phyloP scores from a whole-genome alignment of 2,329 filamentous ascomycete species.

The Colletotrichum euphorbiae region DNA sequence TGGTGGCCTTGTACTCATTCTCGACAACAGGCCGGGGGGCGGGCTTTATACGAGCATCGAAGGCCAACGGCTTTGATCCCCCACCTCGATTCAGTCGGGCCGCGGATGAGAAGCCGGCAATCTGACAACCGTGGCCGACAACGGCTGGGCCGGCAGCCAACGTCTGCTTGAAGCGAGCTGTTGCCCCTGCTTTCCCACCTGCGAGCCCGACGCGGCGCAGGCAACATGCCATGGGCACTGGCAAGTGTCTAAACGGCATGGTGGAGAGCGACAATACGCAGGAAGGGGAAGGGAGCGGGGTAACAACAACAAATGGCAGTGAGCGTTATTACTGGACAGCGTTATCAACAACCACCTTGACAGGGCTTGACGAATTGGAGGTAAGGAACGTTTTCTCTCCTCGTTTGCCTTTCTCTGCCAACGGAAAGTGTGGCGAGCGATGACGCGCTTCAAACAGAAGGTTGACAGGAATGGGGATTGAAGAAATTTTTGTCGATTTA shows the following conservation, averaged over 20 bases:
- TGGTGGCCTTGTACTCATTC: constrained; percentile 25
- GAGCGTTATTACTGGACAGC: constrained; percentile 16
- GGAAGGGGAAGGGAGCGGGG: not conserved
- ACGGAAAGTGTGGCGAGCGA: not conserved
- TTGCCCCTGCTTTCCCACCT: constrained; percentile 16
- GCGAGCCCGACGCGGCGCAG: constrained; percentile 18
- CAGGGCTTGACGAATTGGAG: constrained; percentile 3
- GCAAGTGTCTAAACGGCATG: constrained; percentile 35
- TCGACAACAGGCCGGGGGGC: constrained; percentile 16
- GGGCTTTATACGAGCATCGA: constrained; percentile 29
- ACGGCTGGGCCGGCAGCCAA: constrained; percentile 19
- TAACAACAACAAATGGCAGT: constrained; percentile 12
- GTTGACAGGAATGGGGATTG: not conserved
- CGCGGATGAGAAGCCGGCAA: constrained; percentile 33
- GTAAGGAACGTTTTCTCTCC: not conserved
- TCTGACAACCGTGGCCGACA: constrained; percentile 24
- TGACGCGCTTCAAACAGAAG: constrained; percentile 14
- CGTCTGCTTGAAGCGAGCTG: constrained; percentile 23
- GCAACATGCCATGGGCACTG: constrained; percentile 30
- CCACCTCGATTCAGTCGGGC: constrained; percentile 25
- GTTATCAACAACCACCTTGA: constrained; percentile 23
- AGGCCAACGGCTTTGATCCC: constrained; percentile 22
- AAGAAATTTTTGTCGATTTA: not conserved
- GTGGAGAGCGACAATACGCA: constrained; percentile 13
- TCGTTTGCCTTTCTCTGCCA: not conserved